Evolutionary conservation across 1,284 basidiomycete species (phyloP).

Genomic region (Peniophora sp.): DNA sequence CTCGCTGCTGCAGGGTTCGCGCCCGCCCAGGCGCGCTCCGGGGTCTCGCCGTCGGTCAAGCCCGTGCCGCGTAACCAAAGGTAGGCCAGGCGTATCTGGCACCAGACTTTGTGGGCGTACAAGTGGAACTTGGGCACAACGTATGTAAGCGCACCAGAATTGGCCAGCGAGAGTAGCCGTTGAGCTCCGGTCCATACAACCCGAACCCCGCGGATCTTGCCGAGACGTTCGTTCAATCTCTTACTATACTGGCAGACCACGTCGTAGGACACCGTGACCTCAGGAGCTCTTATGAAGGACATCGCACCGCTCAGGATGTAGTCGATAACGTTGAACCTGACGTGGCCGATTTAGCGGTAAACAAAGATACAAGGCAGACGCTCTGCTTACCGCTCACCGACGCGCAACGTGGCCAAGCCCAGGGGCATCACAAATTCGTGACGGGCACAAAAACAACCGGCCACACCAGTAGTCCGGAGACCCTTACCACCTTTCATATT

Average conservation of each 20-base stretch:
- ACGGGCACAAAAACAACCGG: constrained; percentile 22
- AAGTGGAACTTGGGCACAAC: constrained; percentile 20
- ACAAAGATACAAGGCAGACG: neutral
- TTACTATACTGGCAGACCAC: constrained; percentile 26
- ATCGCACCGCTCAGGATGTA: constrained; percentile 21
- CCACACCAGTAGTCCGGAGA: constrained; percentile 21
- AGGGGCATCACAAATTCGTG: constrained; percentile 24
- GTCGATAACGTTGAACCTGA: constrained; percentile 30
- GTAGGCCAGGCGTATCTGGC: constrained; percentile 17
- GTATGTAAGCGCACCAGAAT: constrained; percentile 4
- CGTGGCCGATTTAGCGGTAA: neutral
- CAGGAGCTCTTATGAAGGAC: constrained; percentile 1
- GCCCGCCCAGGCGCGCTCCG: constrained; percentile 17
- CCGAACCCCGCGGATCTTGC: neutral
- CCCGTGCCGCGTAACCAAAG: constrained; percentile 14
- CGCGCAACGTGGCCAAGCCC: constrained; percentile 27
- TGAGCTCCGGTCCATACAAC: neutral
- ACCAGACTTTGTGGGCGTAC: constrained; percentile 13
- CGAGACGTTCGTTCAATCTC: constrained; percentile 12
- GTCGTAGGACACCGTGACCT: constrained; percentile 24
- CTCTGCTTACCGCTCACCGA: constrained; percentile 24
- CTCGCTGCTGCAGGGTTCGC: constrained; percentile 14
- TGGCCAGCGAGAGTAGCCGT: constrained; percentile 1
- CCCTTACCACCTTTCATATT: constrained; percentile 15
- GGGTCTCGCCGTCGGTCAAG: constrained; percentile 21